These are phyloP conservation scores for Penicillium odoratum DNA, from an alignment of 495 filamentous ascomycete genomes.

Conservation along the genomic window DNA sequence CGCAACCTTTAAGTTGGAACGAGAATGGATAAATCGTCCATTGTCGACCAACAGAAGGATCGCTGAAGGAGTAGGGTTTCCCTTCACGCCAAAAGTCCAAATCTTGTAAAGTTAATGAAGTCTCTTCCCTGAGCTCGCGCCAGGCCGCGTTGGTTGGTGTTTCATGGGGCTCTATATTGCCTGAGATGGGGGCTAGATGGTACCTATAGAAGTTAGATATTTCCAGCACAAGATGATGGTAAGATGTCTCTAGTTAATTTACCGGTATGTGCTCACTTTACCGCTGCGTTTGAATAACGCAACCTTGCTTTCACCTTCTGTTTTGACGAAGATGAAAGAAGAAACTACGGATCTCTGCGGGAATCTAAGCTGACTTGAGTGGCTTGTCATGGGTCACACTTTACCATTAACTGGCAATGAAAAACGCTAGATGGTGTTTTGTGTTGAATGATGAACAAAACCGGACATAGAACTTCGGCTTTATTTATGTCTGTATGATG, in stretches of 20 bases:
- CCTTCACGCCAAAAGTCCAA: slow-evolving; percentile 56
- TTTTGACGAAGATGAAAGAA: slow-evolving; percentile 53
- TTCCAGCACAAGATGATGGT: not conserved
- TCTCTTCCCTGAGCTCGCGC: slow-evolving; percentile 66
- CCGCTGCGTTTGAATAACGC: slow-evolving; percentile 59
- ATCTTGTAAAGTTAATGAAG: slow-evolving; percentile 45
- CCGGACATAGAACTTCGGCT: too few species aligned
- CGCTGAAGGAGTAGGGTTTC: slow-evolving; percentile 57
- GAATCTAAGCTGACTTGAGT: slow-evolving; percentile 2
- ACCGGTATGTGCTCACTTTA: slow-evolving; percentile 58
- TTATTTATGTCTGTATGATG: too few species aligned
- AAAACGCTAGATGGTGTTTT: too few species aligned
- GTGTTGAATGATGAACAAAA: too few species aligned
- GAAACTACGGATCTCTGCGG: slow-evolving; percentile 53
- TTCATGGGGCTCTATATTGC: slow-evolving; percentile 55
- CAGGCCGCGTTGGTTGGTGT: slow-evolving; percentile 54
- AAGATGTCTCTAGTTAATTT: slow-evolving; percentile 8
- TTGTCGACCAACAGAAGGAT: slow-evolving; percentile 49
- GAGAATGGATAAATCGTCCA: slow-evolving; percentile 67
- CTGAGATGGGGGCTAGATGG: slow-evolving; percentile 60
- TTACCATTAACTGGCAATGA: too few species aligned
- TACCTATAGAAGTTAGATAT: slow-evolving; percentile 26
- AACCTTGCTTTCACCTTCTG: slow-evolving; percentile 37
- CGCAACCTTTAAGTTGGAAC: slow-evolving; percentile 48
- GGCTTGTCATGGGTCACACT: not conserved